Evolutionary conservation across 805 yeast genomes (phyloP), one percentile per base, ranked within the genome.

Genomic region (Pichia deserticola): DNA sequence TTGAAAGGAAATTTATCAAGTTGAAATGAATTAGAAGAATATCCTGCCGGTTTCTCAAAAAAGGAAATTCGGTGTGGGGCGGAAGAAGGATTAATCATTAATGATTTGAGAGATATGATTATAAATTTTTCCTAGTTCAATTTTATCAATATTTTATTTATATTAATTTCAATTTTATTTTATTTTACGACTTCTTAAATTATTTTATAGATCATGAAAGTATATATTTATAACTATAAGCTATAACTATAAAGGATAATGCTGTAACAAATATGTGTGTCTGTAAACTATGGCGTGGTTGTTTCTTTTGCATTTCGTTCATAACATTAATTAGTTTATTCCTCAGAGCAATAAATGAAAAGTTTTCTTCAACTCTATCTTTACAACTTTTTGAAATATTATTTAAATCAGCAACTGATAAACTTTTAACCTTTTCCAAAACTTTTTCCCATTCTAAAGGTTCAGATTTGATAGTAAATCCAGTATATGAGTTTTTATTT

Each of bases 361-460:
- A 78, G 3, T 65, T 54, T 7, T 61, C 54, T 4, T 65, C 53
- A 3, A 72, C 78, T 44, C 78, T 59, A 4, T 57, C 41, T 13
- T 61, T 51, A 51, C 35, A 75, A 71, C 58, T 48, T 12, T 42
- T 35, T n/a, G 53, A 46, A 8, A 53, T 46, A 5, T 32, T 12
- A 0, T 29, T 20, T 12, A 54, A 36, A 5, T 57, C 60, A 8
- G 41, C 48, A 8, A 44, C 36, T 13, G 50, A 20, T 35, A 62
- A 42, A 12, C 48, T 15, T 42, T 70, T 67, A 15, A 73, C 72
- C 15, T 70, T 65, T 25, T 64, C 60, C 56, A 85, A 62, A 2
- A 75, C 76, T 15, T 70, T 59, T 5, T 79, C 68, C 95, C 95
- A 86, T 41, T 66, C 62, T 5, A 64, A 63, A 3, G 74, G 70